Evolutionary conservation across 305 asterid genomes (phyloP), one percentile per base, ranked within the genome.

Genomic region (Fraxinus latifolia): DNA sequence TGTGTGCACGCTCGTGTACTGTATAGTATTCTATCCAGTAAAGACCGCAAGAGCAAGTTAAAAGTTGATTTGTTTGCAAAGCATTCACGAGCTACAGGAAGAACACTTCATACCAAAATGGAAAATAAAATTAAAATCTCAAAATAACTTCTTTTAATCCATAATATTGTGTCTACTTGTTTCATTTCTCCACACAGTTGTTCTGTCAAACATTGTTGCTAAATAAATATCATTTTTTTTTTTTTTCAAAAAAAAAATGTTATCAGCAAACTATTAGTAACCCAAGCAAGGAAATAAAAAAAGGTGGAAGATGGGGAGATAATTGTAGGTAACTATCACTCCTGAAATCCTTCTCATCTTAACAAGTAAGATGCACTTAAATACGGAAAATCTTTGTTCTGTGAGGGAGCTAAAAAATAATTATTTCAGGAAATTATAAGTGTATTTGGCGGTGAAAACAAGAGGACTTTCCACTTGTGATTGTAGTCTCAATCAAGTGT

Each of bases 21-120:
- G 68, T 2, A 58, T 7, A 25, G 34, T 14, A 37, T 21, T 79
- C 68, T 44, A 71, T 32, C 77, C 68, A 47, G 74, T 36, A 37
- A 42, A 65, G 70, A 36, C 70, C 17, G 14, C 72, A 58, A 58
- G 50, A 81, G 82, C 32, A 42, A 53, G 37, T 36, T 50, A 74
- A 36, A 11, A 74, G 37, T 73, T 82, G 50, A 80, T 85, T 78
- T 74, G 31, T 79, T 79, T 76, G 23, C 7, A 74, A 83, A 81
- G 83, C 72, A 79, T 75, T 15, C 62, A 15, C 2, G 23, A 50
- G 62, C 62, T 15, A 50, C 7, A 50, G 23, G 62, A 50, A 50
- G 62, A n/a, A n/a, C 62, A 4, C 62, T 50, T 50, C 8, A 50
- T 4, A 15, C 7, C 60, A 50, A 50, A 47, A 47, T 50, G 60